Evolutionary conservation across 169 alveolate species (phyloP).

Genomic region (Cryptosporidium ryanae): DNA sequence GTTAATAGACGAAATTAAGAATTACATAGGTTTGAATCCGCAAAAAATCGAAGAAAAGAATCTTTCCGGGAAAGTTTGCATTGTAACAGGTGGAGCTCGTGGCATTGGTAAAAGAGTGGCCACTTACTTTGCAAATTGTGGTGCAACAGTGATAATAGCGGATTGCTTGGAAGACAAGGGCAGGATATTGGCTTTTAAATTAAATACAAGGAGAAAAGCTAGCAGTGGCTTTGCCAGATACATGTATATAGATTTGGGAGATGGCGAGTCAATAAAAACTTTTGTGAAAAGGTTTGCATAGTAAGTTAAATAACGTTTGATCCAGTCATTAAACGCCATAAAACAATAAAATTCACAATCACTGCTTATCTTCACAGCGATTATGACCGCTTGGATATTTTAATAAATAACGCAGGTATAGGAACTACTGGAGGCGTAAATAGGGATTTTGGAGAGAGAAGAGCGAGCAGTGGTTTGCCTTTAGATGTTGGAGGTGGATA

Average conservation of each 20-base stretch:
- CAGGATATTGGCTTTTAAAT: slow-evolving; percentile 39
- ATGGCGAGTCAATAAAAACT: slow-evolving; percentile 17
- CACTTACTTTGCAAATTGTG: slow-evolving; percentile 22
- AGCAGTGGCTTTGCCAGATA: slow-evolving; percentile 37
- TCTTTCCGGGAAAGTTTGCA: slow-evolving; percentile 49
- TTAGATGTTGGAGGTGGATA: no score
- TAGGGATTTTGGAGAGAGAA: neutral
- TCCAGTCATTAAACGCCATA: neutral
- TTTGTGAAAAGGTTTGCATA: slow-evolving; percentile 55
- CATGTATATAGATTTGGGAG: slow-evolving; percentile 49
- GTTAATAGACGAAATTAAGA: neutral
- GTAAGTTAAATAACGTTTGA: slow-evolving; percentile 19
- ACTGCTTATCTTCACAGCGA: slow-evolving; percentile 8
- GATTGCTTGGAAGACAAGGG: slow-evolving; percentile 40
- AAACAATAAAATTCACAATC: neutral
- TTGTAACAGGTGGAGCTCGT: slow-evolving; percentile 72
- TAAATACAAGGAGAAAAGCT: slow-evolving; percentile 25
- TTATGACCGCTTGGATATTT: slow-evolving; percentile 50
- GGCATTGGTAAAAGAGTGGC: slow-evolving; percentile 64
- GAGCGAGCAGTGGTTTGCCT: no score
- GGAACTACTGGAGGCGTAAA: neutral
- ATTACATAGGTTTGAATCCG: neutral
- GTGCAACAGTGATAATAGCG: slow-evolving; percentile 71
- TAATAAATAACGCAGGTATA: slow-evolving; percentile 66
- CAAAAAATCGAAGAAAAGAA: slow-evolving; percentile 6